Conservation (phyloP, 1,139 yeast genomes). For the Taphrina sp. region DNA sequence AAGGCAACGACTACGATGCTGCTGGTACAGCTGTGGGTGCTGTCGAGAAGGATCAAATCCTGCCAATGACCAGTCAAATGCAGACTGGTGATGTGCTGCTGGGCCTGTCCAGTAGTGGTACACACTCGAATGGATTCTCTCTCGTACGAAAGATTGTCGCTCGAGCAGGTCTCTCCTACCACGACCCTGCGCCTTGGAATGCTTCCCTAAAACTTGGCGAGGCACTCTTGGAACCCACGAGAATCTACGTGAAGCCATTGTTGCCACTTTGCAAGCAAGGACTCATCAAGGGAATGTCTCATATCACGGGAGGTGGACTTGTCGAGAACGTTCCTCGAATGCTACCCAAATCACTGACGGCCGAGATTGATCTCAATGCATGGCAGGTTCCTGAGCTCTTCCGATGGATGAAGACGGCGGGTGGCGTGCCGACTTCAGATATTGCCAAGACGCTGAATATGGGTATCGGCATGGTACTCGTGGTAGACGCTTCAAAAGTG, state of each 20-base stretch:
- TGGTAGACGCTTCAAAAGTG: slow-evolving; percentile 64
- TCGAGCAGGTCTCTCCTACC: slow-evolving; percentile 64
- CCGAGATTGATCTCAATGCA: slow-evolving; percentile 68
- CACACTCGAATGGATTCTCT: slow-evolving; percentile 96
- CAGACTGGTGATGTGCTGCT: slow-evolving; percentile 73
- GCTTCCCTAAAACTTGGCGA: slow-evolving; percentile 73
- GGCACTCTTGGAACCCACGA: slow-evolving; percentile 83
- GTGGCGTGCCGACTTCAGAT: slow-evolving; percentile 82
- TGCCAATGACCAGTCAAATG: slow-evolving; percentile 72
- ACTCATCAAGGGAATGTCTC: slow-evolving; percentile 82
- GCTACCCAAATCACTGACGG: slow-evolving; percentile 74
- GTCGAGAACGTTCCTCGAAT: slow-evolving; percentile 96
- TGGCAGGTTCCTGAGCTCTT: slow-evolving; percentile 89
- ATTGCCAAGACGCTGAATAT: slow-evolving; percentile 86
- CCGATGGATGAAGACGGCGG: slow-evolving; percentile 90
- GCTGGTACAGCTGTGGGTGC: slow-evolving; percentile 99
- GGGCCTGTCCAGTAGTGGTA: slow-evolving; percentile 87
- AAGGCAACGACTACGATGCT: slow-evolving; percentile 92
- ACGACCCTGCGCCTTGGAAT: slow-evolving; percentile 83
- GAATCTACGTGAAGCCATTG: slow-evolving; percentile 88
- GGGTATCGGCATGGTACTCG: slow-evolving; percentile 96
- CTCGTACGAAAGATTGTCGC: slow-evolving; percentile 92
- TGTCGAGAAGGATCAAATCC: slow-evolving; percentile 70
- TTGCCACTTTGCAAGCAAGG: slow-evolving; percentile 69
- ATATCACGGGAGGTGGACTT: slow-evolving; percentile 97